Evolutionary conservation across 1,284 basidiomycete genomes (phyloP).

Genomic region (Ceratobasidium sp.): DNA sequence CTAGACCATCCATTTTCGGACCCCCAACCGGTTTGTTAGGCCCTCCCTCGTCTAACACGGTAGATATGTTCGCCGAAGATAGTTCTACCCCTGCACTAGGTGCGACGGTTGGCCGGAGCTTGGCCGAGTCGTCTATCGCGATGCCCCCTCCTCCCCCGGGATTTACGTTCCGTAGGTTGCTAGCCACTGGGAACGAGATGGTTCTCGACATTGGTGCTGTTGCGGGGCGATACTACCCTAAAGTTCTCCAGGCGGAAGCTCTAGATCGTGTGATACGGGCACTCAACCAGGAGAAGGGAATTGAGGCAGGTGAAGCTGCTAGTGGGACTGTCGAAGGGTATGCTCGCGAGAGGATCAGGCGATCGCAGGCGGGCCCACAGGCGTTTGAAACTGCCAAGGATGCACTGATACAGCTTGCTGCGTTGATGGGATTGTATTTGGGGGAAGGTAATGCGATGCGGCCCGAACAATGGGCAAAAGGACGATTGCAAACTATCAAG

Average conservation of each 20-base stretch:
- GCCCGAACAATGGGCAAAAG: conserved; percentile 26
- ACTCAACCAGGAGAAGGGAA: neutral
- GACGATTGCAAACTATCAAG: conserved; percentile 12
- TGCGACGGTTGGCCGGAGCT: neutral
- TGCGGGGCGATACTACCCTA: conserved; percentile 74
- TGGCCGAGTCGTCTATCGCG: conserved; percentile 50
- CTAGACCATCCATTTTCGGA: conserved; percentile 8
- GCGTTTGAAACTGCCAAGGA: neutral
- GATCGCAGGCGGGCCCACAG: neutral
- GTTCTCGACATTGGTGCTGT: conserved; percentile 69
- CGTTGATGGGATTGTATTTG: conserved; percentile 6
- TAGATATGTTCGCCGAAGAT: neutral
- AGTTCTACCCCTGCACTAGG: neutral
- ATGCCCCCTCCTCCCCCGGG: conserved; percentile 67
- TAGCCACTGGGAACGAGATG: conserved; percentile 65
- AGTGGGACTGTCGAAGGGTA: conserved; percentile 21
- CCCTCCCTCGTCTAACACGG: neutral
- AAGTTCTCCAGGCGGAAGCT: conserved; percentile 45
- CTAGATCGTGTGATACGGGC: conserved; percentile 5
- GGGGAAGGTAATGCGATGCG: conserved; percentile 21
- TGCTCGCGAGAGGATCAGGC: neutral
- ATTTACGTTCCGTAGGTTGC: conserved; percentile 70
- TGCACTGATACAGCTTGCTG: neutral
- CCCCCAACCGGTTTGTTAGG: conserved; percentile 16
- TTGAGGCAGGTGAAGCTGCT: neutral